A percentile compares a stretch with the other conserved stretches of the same genome.
These are phyloP conservation scores for Quercus mongolica DNA, from an alignment of 306 rosid genomes.

Conservation along the genomic window DNA sequence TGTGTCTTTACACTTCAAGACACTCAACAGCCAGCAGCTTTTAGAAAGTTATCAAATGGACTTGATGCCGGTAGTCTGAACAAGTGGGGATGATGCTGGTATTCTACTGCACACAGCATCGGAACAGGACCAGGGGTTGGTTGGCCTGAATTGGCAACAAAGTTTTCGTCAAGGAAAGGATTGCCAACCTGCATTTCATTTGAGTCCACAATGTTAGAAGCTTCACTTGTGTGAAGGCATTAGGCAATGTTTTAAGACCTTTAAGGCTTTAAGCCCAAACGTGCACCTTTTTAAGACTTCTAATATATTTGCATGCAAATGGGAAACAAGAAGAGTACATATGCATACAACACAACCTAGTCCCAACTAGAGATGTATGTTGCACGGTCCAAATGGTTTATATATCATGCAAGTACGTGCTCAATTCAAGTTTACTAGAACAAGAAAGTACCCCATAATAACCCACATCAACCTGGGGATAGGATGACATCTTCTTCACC, in stretches of 20 bases:
- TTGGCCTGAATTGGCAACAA: slow-evolving; percentile 22
- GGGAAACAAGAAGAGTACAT: background rate
- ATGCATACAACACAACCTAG: background rate
- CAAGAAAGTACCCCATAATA: slow-evolving; percentile 42
- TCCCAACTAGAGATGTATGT: background rate
- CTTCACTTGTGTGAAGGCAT: slow-evolving; percentile 1
- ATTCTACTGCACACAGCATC: slow-evolving; percentile 39
- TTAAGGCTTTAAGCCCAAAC: background rate
- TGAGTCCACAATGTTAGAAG: slow-evolving; percentile 24
- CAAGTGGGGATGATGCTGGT: slow-evolving; percentile 39
- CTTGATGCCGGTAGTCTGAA: slow-evolving; percentile 82
- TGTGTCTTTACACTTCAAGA: background rate
- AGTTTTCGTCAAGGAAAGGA: slow-evolving; percentile 31
- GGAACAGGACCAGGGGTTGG: slow-evolving; percentile 23
- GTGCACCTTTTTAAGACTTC: background rate
- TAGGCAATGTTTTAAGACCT: background rate
- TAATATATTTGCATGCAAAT: background rate
- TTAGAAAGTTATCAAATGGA: slow-evolving; percentile 83
- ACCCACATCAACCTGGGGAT: slow-evolving; percentile 5
- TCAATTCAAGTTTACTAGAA: slow-evolving; percentile 8
- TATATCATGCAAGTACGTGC: slow-evolving; percentile 5
- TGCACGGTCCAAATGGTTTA: slow-evolving; percentile 1
- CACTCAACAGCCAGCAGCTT: slow-evolving; percentile 90
- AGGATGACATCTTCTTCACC: slow-evolving; percentile 24
- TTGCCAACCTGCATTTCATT: slow-evolving; percentile 48